Conservation (phyloP, 1,139 yeast species). For the Pichia cactophila region DNA sequence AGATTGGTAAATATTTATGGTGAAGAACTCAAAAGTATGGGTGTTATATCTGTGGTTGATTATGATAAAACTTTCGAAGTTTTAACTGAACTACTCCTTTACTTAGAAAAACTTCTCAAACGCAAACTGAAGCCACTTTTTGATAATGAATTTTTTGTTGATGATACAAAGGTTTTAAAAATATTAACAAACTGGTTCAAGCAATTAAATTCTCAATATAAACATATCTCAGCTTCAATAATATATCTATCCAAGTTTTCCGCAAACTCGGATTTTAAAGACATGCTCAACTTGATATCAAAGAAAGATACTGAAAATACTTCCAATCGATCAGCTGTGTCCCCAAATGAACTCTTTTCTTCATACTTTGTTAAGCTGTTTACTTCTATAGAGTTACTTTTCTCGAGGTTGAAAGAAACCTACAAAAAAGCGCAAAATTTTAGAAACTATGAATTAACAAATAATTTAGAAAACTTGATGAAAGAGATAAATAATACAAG, state of each 20-base stretch:
- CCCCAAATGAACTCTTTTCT: slow-evolving; percentile 23
- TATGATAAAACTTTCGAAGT: slow-evolving; percentile 25
- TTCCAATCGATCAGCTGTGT: slow-evolving; percentile 21
- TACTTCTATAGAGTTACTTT: slow-evolving; percentile 24
- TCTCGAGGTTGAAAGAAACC: slow-evolving; percentile 18
- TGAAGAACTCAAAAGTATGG: slow-evolving; percentile 17
- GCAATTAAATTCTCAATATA: slow-evolving; percentile 21
- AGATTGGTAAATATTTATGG: slow-evolving; percentile 43
- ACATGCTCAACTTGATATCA: slow-evolving; percentile 18
- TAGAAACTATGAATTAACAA: slow-evolving; percentile 6
- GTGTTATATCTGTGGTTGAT: slow-evolving; percentile 17
- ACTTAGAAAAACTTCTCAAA: slow-evolving; percentile 22
- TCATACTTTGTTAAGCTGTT: slow-evolving; percentile 26
- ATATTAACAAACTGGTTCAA: slow-evolving; percentile 21
- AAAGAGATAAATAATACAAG: slow-evolving; percentile 22
- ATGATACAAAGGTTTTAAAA: slow-evolving; percentile 22
- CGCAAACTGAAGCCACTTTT: slow-evolving; percentile 22
- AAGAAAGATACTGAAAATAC: slow-evolving; percentile 15
- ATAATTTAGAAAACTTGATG: slow-evolving; percentile 11
- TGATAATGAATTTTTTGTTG: slow-evolving; percentile 23
- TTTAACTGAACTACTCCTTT: slow-evolving; percentile 19
- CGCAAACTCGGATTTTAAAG: slow-evolving; percentile 19
- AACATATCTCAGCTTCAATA: slow-evolving; percentile 23
- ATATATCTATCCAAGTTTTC: slow-evolving; percentile 24
- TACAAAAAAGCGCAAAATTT: slow-evolving; percentile 17